A percentile compares a stretch with the other conserved stretches of the same genome.
These are phyloP conservation scores for Euphorbia celastroides DNA, from an alignment of 441 rosid species.

Conservation along the genomic window DNA sequence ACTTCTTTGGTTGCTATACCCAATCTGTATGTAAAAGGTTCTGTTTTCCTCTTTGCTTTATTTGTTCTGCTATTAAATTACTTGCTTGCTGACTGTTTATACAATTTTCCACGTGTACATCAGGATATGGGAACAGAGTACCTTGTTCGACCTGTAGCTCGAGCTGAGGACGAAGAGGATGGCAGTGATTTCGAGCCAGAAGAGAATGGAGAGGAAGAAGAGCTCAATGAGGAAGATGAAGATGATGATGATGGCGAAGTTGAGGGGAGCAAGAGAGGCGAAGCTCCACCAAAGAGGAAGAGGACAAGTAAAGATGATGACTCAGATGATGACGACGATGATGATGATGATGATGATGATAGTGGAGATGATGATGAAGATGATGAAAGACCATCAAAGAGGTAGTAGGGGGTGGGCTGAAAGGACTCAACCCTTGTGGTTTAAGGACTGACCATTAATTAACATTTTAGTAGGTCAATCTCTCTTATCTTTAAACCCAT, in stretches of 20 bases:
- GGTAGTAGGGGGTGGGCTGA: slow-evolving; percentile 39
- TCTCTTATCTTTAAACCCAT: no score
- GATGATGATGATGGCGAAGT: slow-evolving; percentile 51
- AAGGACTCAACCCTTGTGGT: slow-evolving; percentile 11
- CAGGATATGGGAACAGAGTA: slow-evolving; percentile 84
- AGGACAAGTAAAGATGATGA: slow-evolving; percentile 47
- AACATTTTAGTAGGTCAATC: slow-evolving; percentile 42
- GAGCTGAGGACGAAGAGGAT: slow-evolving; percentile 76
- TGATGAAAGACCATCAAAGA: slow-evolving; percentile 69
- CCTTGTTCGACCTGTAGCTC: slow-evolving; percentile 65
- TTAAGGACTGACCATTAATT: slow-evolving; percentile 33
- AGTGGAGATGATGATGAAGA: slow-evolving; percentile 70
- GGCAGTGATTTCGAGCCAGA: slow-evolving; percentile 81
- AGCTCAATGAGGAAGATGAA: slow-evolving; percentile 36
- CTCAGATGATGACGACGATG: slow-evolving; percentile 39
- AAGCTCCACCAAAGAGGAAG: slow-evolving; percentile 70
- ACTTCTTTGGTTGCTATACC: no score
- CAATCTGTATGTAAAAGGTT: no score
- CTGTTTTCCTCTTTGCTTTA: no score
- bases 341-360: slow-evolving; percentile 59
- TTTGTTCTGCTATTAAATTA: not conserved
- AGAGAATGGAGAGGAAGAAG: slow-evolving; percentile 60
- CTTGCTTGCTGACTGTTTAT: not conserved
- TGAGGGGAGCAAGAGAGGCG: slow-evolving; percentile 51
- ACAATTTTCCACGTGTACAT: slow-evolving; percentile 23